Percentiles rank a stretch among this genome's conserved stretches.
phyloP scores from a whole-genome alignment of 2,329 filamentous ascomycete species.

The Penicillium sp. region DNA sequence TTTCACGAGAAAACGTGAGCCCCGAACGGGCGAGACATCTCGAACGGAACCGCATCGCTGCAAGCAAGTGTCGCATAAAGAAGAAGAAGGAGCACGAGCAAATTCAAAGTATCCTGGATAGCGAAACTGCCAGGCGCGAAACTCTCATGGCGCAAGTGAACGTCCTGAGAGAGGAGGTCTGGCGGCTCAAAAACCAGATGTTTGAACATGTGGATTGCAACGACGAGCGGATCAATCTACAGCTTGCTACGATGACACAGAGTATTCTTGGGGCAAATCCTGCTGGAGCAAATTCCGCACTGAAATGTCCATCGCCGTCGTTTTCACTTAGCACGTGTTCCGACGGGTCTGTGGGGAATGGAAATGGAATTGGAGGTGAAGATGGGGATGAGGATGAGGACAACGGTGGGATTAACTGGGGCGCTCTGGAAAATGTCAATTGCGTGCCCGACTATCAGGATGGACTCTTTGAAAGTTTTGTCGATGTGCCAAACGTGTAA shows the following conservation, averaged over 20 bases:
- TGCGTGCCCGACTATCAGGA: conserved; percentile 4
- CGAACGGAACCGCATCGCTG: conserved; percentile 23
- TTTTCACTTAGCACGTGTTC: conserved; percentile 13
- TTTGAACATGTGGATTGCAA: conserved; percentile 21
- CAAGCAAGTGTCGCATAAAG: conserved; percentile 22
- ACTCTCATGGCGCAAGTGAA: conserved; percentile 14
- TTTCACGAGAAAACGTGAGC: conserved; percentile 1
- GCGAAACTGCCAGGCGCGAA: conserved; percentile 19
- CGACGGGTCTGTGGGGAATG: conserved; percentile 12
- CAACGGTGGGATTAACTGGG: background rate
- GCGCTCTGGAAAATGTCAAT: background rate
- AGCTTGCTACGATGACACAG: conserved; percentile 18
- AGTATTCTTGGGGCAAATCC: background rate
- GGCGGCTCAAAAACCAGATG: conserved; percentile 20
- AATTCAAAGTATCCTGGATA: conserved; percentile 13
- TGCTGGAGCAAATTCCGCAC: background rate
- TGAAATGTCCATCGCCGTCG: conserved; percentile 5
- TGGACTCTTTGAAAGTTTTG: conserved; percentile 9
- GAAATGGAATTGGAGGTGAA: background rate
- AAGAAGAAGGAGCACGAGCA: conserved; percentile 21
- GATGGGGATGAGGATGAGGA: too few species aligned
- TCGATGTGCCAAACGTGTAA: conserved; percentile 3
- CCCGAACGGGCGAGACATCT: conserved; percentile 17
- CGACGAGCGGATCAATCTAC: conserved; percentile 17
- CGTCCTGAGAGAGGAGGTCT: conserved; percentile 18